Percentiles rank a stretch among this genome's conserved stretches.
Conservation (phyloP, 1,284 basidiomycete species). For the Apiotrichum porosum region DNA sequence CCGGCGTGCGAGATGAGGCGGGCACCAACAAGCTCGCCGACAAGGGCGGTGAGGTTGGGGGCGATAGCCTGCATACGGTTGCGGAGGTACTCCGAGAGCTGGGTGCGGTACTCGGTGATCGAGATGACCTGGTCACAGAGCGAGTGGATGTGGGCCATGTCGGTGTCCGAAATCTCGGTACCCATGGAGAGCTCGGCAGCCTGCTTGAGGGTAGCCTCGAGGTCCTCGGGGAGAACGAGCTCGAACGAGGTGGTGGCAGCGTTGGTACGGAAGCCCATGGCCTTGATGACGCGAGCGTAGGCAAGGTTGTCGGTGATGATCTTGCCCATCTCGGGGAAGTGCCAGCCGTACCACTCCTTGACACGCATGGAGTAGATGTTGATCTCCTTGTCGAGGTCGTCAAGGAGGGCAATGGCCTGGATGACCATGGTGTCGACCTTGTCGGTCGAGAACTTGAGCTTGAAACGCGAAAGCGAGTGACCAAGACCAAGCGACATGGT, state of each 20-base stretch:
- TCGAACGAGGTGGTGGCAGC: constrained; percentile 79
- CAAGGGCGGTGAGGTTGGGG: constrained; percentile 90
- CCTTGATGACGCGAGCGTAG: constrained; percentile 84
- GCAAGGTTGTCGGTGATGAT: constrained; percentile 96
- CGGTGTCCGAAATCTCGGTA: constrained; percentile 93
- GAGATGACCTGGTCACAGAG: constrained; percentile 96
- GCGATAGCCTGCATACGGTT: constrained; percentile 98
- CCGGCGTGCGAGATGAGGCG: constrained; percentile 95
- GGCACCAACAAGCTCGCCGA: constrained; percentile 95
- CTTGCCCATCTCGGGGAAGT: constrained; percentile 99
- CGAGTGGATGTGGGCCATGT: constrained; percentile 90
- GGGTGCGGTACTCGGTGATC: constrained; percentile 87
- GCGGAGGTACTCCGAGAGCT: constrained; percentile 88
- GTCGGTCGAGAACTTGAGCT: constrained; percentile 98
- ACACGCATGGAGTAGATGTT: constrained; percentile 99
- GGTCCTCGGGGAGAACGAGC: constrained; percentile 86
- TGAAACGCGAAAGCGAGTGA: constrained; percentile 94
- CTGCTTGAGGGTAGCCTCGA: constrained; percentile 84
- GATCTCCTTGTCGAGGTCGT: constrained; percentile 98
- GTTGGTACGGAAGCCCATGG: constrained; percentile 94
- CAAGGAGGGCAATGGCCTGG: constrained; percentile 95
- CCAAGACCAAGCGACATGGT: constrained; percentile 97
- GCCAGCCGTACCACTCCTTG: constrained; percentile 99
- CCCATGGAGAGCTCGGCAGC: constrained; percentile 98
- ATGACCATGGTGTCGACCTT: constrained; percentile 99